Evolutionary conservation across 2,329 filamentous ascomycete species (phyloP), one percentile per base, ranked within the genome.

Genomic region (Talaromyces sp.): DNA sequence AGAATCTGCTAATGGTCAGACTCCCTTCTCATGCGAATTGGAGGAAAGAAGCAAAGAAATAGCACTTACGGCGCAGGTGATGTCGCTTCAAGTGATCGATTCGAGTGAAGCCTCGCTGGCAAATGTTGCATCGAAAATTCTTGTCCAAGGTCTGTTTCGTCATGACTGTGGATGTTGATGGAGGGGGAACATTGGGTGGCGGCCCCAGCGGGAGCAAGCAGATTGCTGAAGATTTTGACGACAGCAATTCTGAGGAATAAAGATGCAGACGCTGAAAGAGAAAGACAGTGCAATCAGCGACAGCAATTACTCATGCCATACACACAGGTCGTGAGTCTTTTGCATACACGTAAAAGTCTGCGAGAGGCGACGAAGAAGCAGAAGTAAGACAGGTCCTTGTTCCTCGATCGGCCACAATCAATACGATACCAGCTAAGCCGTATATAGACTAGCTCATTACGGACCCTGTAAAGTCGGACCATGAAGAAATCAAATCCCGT

Each of bases 41-140:
- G 27, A 41, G 47, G 24, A 62, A 37, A 45, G 61, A 62, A 61
- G 47, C 19, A 10, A 47, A 45, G 60, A 60, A 45, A 43, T 47
- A 63, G 57, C 33, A 73, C 76, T 69, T 76, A 82, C 80, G 80
- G 65, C 79, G 75, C 45, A 82, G 72, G 67, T 81, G 78, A 68
- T 82, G 80, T 63, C 80, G 73, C 69, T 81, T 82, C 41, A 82
- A 70, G 70, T 82, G 80, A 72, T 82, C 80, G 70, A 80, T 79
- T 64, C 80, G 78, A 27, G 80, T 81, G 72, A 82, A 82, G 56
- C 73, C 74, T 67, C 79, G 77, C 68, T 78, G 74, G 68, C 80
- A 82, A 67, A 80, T 72, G 14, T 75, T 74, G 67, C 80, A 82
- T 67, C 75, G 76, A 69, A 79, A 79, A 64, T 78, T 77, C 69